These are phyloP conservation scores for Xylaria sp. DNA, from an alignment of 2,329 filamentous ascomycete genomes.

Conservation along the genomic window DNA sequence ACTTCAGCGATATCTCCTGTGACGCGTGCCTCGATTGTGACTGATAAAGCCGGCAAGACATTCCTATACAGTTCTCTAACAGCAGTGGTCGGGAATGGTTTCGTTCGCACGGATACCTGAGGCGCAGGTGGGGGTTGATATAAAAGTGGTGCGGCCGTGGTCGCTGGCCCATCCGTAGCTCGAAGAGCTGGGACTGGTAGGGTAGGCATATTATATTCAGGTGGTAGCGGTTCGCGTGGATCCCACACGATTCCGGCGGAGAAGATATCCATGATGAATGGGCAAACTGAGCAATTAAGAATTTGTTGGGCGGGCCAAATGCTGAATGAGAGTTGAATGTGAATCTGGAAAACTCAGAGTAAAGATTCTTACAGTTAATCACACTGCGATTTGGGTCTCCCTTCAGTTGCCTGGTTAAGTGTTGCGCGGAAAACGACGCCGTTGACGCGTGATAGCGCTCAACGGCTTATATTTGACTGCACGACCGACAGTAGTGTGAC, in stretches of 20 bases:
- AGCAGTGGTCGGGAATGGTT: not conserved
- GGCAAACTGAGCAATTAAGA: not conserved
- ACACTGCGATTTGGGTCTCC: not conserved
- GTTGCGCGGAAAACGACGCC: too few species aligned
- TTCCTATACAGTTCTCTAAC: slow-evolving; percentile 21
- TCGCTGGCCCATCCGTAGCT: not conserved
- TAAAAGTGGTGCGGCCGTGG: too few species aligned
- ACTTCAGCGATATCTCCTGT: slow-evolving; percentile 44
- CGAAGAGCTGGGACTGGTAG: not conserved
- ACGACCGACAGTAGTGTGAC: too few species aligned
- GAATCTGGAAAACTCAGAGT: not conserved
- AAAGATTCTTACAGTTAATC: not conserved
- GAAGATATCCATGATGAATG: slow-evolving; percentile 33
- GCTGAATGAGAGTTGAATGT: not conserved
- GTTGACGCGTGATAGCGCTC: too few species aligned
- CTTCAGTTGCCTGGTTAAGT: not conserved
- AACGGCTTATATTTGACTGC: too few species aligned
- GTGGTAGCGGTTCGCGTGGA: slow-evolving; percentile 43
- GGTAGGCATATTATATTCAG: slow-evolving; percentile 2
- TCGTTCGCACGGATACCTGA: not conserved
- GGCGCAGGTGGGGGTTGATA: not conserved
- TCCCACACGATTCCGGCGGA: slow-evolving; percentile 43
- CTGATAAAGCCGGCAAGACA: slow-evolving; percentile 42
- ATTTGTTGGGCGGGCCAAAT: not conserved
- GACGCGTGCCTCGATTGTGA: slow-evolving; percentile 43